A percentile compares a stretch with the other conserved stretches of the same genome.
These are phyloP conservation scores for Neospermospora avenae DNA, from an alignment of 2,329 filamentous ascomycete species.

Conservation along the genomic window DNA sequence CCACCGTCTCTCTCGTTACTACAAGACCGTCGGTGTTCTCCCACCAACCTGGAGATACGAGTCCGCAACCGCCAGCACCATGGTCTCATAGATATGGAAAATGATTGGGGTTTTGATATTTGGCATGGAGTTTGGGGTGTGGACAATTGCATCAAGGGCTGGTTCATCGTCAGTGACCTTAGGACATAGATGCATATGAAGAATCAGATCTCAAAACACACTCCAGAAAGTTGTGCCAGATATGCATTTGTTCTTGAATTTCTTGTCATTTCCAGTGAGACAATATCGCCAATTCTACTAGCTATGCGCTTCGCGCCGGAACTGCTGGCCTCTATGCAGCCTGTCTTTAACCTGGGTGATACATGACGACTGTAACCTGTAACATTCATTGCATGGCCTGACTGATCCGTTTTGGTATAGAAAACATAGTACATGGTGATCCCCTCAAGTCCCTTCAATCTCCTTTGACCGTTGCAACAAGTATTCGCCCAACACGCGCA, in stretches of 20 bases:
- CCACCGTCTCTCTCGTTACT: conserved; percentile 99
- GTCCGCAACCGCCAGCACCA: conserved; percentile 90
- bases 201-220: conserved; percentile 32
- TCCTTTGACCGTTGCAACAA: conserved; percentile 66
- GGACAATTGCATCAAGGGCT: conserved; percentile 30
- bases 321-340: background rate
- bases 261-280: too few relatives aligned
- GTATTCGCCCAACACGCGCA: conserved; percentile 68
- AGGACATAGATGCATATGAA: conserved; percentile 30
- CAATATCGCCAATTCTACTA: too few relatives aligned
- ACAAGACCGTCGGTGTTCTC: conserved; percentile 87
- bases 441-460: conserved; percentile 43
- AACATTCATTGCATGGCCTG: background rate
- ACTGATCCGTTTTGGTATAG: background rate
- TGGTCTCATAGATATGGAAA: conserved; percentile 71
- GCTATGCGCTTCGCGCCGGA: background rate
- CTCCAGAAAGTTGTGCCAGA: conserved; percentile 19
- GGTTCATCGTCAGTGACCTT: conserved; percentile 23
- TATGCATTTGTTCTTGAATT: background rate
- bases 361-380: background rate
- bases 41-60: conserved; percentile 99
- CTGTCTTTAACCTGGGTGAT: background rate
- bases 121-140: conserved; percentile 21
- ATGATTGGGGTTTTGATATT: conserved; percentile 6
- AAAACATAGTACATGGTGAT: background rate